Conservation (phyloP, 495 filamentous ascomycete genomes). For the Tuber indicum region DNA sequence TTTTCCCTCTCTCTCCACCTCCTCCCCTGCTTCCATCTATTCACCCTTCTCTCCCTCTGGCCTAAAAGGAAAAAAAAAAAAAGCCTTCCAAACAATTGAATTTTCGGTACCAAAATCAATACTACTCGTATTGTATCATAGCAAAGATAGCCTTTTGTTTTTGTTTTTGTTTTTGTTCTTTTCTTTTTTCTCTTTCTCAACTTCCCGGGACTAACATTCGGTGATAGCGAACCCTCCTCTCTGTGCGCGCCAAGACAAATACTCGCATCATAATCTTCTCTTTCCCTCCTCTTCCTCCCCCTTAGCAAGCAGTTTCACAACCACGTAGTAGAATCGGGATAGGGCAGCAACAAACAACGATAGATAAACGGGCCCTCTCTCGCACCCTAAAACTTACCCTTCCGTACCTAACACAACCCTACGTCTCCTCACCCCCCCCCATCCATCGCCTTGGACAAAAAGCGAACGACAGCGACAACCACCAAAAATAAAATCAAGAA, state of each 20-base stretch:
- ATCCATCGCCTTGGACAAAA: background rate
- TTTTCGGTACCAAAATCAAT: background rate
- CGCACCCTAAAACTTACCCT: background rate
- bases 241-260: background rate
- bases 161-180: background rate
- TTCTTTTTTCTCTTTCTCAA: background rate
- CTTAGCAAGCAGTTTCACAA: background rate
- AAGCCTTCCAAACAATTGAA: background rate
- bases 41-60: background rate
- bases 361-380: background rate
- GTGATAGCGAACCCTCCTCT: background rate
- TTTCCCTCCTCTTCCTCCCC: background rate
- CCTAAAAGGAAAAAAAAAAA: background rate
- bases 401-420: background rate
- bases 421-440: background rate
- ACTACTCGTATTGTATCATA: background rate
- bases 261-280: conserved; percentile 1
- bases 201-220: background rate
- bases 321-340: background rate
- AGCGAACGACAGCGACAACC: background rate
- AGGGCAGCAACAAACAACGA: background rate
- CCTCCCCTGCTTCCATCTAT: background rate
- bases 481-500: background rate
- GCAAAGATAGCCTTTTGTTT: background rate
- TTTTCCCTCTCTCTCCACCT: background rate